Conservation (phyloP, 306 rosid species). For the Cicer arietinum region DNA sequence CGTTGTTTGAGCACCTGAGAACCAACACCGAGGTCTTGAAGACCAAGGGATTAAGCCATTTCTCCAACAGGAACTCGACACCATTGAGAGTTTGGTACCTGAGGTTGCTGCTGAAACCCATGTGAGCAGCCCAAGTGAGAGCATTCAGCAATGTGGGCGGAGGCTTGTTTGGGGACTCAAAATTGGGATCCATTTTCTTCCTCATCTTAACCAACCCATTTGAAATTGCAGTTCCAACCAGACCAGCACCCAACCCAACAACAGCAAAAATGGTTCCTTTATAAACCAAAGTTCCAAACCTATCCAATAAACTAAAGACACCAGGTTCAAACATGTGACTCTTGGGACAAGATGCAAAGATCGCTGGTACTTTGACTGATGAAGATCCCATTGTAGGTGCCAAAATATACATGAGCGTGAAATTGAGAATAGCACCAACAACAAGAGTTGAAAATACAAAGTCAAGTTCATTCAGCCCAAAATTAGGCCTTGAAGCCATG, state of each 20-base stretch:
- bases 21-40: conserved; percentile 88
- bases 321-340: conserved; percentile 99
- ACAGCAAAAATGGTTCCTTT: conserved; percentile 79
- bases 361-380: conserved; percentile 57
- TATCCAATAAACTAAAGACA: conserved; percentile 52
- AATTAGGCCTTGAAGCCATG: conserved; percentile 97
- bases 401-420: conserved; percentile 87
- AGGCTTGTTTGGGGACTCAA: conserved; percentile 85
- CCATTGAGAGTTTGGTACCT: conserved; percentile 93
- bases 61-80: conserved; percentile 70
- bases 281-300: conserved; percentile 77
- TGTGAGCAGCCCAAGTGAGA: conserved; percentile 87
- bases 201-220: conserved; percentile 82
- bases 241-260: conserved; percentile 85
- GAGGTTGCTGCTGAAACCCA: conserved; percentile 86
- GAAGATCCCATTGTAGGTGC: conserved; percentile 75
- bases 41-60: conserved; percentile 65
- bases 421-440: conserved; percentile 88
- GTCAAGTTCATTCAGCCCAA: conserved; percentile 95
- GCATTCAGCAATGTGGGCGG: conserved; percentile 86
- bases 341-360: conserved; percentile 75
- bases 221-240: conserved; percentile 77
- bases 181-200: conserved; percentile 86
- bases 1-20: conserved; percentile 76
- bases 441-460: conserved; percentile 96